Evolutionary conservation across 208 protist genomes (phyloP).

Genomic region (Leishmania guyanensis): DNA sequence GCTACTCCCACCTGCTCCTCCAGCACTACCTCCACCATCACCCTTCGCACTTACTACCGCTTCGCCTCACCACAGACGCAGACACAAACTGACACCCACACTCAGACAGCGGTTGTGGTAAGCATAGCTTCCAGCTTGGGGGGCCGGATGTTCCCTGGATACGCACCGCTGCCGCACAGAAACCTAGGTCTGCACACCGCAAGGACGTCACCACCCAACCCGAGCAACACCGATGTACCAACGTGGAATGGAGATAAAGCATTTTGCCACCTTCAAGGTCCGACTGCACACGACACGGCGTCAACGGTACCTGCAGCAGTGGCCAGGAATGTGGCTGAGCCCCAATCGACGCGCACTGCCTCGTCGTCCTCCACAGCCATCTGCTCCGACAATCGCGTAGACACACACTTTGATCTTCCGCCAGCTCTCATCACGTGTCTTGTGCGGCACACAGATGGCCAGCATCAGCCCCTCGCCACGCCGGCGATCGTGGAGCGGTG

Average conservation of each 20-base stretch:
- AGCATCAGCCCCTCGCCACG: slow-evolving; percentile 47
- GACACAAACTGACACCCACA: not conserved
- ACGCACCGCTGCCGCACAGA: not conserved
- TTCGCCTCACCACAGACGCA: not conserved
- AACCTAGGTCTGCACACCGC: not conserved
- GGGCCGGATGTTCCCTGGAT: not conserved
- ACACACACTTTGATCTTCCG: slow-evolving; percentile 34
- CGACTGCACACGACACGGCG: not conserved
- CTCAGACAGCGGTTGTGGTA: not conserved
- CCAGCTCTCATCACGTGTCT: slow-evolving; percentile 63
- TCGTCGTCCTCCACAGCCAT: not conserved
- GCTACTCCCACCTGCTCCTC: not conserved
- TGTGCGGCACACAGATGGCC: slow-evolving; percentile 59
- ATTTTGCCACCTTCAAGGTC: not conserved
- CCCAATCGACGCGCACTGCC: not conserved
- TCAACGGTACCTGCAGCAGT: not conserved
- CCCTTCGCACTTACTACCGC: not conserved
- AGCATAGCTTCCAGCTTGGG: not conserved
- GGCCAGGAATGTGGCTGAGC: not conserved
- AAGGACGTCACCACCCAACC: not conserved
- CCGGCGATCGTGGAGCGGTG: slow-evolving; percentile 59
- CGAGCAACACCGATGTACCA: not conserved
- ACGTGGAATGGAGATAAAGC: not conserved
- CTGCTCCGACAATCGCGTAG: slow-evolving; percentile 2
- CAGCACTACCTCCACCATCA: not conserved